Evolutionary conservation across 2,329 filamentous ascomycete genomes (phyloP).

Genomic region (Aspergillus aculeatinus): DNA sequence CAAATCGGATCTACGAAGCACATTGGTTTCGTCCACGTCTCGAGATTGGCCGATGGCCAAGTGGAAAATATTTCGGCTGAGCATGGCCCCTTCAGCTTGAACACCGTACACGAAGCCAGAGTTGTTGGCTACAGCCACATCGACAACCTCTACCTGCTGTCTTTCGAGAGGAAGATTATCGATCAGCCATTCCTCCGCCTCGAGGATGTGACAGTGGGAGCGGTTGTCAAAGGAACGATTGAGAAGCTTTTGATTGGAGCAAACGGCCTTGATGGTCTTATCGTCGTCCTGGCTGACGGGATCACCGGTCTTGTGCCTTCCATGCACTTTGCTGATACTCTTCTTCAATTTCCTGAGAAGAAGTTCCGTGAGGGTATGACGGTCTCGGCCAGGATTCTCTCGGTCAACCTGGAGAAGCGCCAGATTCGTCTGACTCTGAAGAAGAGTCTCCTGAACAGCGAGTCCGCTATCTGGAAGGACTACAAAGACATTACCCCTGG

Average conservation of each 20-base stretch:
- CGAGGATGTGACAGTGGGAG: slow-evolving; percentile 81
- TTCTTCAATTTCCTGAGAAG: slow-evolving; percentile 88
- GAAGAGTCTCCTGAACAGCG: slow-evolving; percentile 90
- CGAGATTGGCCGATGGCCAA: slow-evolving; percentile 83
- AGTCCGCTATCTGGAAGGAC: slow-evolving; percentile 72
- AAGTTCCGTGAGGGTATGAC: slow-evolving; percentile 87
- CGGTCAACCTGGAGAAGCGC: slow-evolving; percentile 70
- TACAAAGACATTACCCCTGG: slow-evolving; percentile 74
- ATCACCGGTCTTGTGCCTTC: slow-evolving; percentile 87
- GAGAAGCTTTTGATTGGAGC: slow-evolving; percentile 79
- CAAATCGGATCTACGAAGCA: slow-evolving; percentile 64
- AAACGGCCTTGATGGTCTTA: slow-evolving; percentile 74
- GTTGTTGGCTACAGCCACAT: slow-evolving; percentile 83
- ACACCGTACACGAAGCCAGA: slow-evolving; percentile 75
- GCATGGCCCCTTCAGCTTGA: slow-evolving; percentile 74
- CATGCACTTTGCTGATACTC: slow-evolving; percentile 83
- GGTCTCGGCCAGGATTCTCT: slow-evolving; percentile 82
- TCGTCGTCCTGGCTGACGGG: slow-evolving; percentile 80
- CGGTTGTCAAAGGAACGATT: slow-evolving; percentile 76
- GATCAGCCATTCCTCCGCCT: slow-evolving; percentile 88
- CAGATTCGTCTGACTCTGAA: slow-evolving; percentile 87
- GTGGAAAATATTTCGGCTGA: slow-evolving; percentile 77
- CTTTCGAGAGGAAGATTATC: slow-evolving; percentile 76
- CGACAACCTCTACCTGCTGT: slow-evolving; percentile 82
- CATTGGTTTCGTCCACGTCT: slow-evolving; percentile 94